phyloP scores from a whole-genome alignment of 495 filamentous ascomycete genomes.

The Tirmania nivea region DNA sequence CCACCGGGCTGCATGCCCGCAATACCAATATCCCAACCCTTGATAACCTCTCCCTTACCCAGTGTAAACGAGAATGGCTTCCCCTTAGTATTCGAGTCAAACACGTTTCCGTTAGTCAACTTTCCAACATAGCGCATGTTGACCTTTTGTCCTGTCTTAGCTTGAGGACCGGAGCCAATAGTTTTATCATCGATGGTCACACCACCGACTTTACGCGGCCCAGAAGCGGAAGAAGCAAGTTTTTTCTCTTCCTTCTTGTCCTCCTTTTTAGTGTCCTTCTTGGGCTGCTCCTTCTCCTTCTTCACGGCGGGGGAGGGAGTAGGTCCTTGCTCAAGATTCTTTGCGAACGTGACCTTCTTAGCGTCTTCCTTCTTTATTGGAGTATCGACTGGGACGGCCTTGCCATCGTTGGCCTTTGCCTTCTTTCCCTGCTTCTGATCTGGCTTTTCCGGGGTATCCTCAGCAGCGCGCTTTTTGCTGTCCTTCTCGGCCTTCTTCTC shows the following conservation, averaged over 20 bases:
- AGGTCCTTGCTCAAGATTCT: slow-evolving; percentile 92
- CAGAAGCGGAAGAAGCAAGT: slow-evolving; percentile 28
- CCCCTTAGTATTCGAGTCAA: slow-evolving; percentile 96
- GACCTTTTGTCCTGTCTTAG: slow-evolving; percentile 68
- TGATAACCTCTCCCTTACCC: slow-evolving; percentile 86
- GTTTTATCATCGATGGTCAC: slow-evolving; percentile 93
- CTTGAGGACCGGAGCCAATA: slow-evolving; percentile 54
- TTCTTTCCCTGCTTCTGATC: slow-evolving; percentile 79
- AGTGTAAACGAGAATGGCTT: slow-evolving; percentile 90
- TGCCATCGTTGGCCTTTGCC: slow-evolving; percentile 90
- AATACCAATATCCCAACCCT: slow-evolving; percentile 93
- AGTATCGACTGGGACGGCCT: slow-evolving; percentile 39
- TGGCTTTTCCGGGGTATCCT: slow-evolving; percentile 14
- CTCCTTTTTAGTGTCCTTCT: slow-evolving; percentile 24
- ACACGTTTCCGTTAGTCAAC: slow-evolving; percentile 72
- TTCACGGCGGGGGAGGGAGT: slow-evolving; percentile 35
- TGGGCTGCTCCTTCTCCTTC: slow-evolving; percentile 21
- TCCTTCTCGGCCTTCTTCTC: slow-evolving; percentile 49
- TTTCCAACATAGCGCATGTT: slow-evolving; percentile 96
- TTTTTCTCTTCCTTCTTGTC: slow-evolving; percentile 28
- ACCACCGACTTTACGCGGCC: slow-evolving; percentile 58
- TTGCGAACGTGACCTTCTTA: slow-evolving; percentile 98
- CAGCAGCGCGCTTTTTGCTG: slow-evolving; percentile 36
- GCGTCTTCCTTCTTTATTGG: slow-evolving; percentile 35
- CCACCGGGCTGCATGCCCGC: slow-evolving; percentile 78